Percentiles rank a stretch among this genome's conserved stretches.
Evolutionary conservation across 2,329 filamentous ascomycete species (phyloP).

Genomic region (Annulohypoxylon truncatum): DNA sequence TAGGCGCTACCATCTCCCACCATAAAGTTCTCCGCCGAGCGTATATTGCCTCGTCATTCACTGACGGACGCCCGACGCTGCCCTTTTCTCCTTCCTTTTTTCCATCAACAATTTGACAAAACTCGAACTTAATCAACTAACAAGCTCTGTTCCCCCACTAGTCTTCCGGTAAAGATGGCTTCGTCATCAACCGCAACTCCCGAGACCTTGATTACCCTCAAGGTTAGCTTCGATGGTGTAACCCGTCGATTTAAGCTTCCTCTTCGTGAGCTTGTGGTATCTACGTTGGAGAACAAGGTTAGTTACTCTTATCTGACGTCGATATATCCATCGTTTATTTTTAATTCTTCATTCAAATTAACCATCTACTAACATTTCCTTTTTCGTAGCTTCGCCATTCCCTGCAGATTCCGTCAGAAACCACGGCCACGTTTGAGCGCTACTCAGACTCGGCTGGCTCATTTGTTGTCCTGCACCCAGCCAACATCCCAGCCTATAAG

Average conservation of each 20-base stretch:
- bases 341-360: constrained; percentile 19
- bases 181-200: constrained; percentile 55
- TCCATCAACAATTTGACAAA: neutral
- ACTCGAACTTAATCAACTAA: constrained; percentile 12
- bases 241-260: constrained; percentile 90
- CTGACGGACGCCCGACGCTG: constrained; percentile 5
- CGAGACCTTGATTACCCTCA: constrained; percentile 85
- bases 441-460: constrained; percentile 92
- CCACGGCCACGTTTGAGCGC: constrained; percentile 81
- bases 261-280: constrained; percentile 82
- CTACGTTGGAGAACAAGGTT: constrained; percentile 85
- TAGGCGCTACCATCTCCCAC: constrained; percentile 1
- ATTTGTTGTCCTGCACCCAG: constrained; percentile 82
- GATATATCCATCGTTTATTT: constrained; percentile 18
- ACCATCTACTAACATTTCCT: constrained; percentile 18
- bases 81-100: neutral
- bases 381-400: constrained; percentile 72
- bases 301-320: constrained; percentile 50
- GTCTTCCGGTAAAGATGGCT: constrained; percentile 49
- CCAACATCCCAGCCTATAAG: constrained; percentile 89
- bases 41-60: constrained; percentile 5
- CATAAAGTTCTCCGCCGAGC: constrained; percentile 5
- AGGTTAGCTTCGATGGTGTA: constrained; percentile 80
- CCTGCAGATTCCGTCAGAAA: constrained; percentile 72
- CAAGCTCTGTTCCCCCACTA: constrained; percentile 6